Base-by-base conservation (phyloP, 2,329 filamentous ascomycete species). In the Neospermospora avenae region DNA sequence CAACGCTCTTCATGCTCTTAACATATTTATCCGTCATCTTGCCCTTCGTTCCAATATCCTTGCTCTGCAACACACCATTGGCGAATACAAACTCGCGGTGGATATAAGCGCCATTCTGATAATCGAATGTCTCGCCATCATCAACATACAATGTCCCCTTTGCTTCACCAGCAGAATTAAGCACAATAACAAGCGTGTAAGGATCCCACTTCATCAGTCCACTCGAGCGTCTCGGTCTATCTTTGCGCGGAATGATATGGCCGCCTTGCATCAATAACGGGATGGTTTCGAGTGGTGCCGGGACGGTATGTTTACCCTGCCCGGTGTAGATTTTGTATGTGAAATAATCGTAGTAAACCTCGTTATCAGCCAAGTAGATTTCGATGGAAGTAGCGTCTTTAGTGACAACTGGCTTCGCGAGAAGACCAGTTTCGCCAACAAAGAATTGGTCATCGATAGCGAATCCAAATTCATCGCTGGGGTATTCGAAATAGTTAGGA, bases 291-390 rank as follows among this genome's bases (percentile, higher is more conserved):
- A 98, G 80, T 0, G 93, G 90, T 0, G 93, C 90, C 1, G 84
- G 76, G 39, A 97, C 78, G 0, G 84, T 88, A 63, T 77, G 78
- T 73, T 88, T 88, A 65, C 90, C 89, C 63, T 87, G 85, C 24
- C 88, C 87, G 41, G 80, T 75, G 71, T 96, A 85, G 45, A 85
- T 78, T 44, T 88, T 85, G 77, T 91, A 97, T 69, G 91, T 91
- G 72, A 95, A 96, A 78, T 99, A 99, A 76, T 98, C 90, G 71
- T 93, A 99, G 75, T 99, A 98, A 56, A 89, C 83, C 74, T 96
- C 90, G 60, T 88, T 84, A 68, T 98, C 93, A 0, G 93, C 88
- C 57, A 99, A 85, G 77, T 96, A 97, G 59, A 99, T 84, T 20
- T 92, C 87, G 0, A 87, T 85, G 20, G 84, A 85, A 18, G 83